phyloP scores from a whole-genome alignment of 139 green algal species.

The Gonium pectorale region DNA sequence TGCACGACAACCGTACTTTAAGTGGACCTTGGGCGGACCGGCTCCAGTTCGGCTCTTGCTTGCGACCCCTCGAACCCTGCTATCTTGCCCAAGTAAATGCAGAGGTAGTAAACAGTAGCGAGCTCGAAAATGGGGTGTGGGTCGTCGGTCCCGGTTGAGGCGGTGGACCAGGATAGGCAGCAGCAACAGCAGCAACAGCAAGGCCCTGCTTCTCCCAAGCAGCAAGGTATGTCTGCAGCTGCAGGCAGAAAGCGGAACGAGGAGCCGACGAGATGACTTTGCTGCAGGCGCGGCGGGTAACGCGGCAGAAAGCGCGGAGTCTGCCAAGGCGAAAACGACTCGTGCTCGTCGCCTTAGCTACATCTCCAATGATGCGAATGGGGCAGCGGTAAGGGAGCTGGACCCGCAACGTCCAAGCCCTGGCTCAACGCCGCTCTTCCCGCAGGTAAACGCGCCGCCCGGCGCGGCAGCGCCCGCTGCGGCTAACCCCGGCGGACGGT shows the following conservation, averaged over 20 bases:
- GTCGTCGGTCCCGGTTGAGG: conserved; percentile 12
- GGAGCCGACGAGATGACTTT: background rate
- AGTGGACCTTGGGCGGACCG: background rate
- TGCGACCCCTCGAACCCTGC: background rate
- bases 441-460: conserved; percentile 26
- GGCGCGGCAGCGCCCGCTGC: conserved; percentile 13
- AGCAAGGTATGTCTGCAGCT: background rate
- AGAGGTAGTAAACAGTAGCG: background rate
- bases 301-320: background rate
- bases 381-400: conserved; percentile 25
- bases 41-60: background rate
- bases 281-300: conserved; percentile 3
- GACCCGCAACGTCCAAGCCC: background rate
- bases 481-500: background rate
- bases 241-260: background rate
- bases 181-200: background rate
- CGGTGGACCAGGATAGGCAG: conserved; percentile 9
- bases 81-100: background rate
- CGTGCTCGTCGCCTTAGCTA: conserved; percentile 40
- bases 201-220: background rate
- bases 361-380: conserved; percentile 47
- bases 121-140: conserved; percentile 28
- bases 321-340: conserved; percentile 30
- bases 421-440: conserved; percentile 1
- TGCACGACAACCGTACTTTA: no score